Evolutionary conservation across 768 basidiomycete genomes (phyloP).

Genomic region (Paxillus rubicundulus): DNA sequence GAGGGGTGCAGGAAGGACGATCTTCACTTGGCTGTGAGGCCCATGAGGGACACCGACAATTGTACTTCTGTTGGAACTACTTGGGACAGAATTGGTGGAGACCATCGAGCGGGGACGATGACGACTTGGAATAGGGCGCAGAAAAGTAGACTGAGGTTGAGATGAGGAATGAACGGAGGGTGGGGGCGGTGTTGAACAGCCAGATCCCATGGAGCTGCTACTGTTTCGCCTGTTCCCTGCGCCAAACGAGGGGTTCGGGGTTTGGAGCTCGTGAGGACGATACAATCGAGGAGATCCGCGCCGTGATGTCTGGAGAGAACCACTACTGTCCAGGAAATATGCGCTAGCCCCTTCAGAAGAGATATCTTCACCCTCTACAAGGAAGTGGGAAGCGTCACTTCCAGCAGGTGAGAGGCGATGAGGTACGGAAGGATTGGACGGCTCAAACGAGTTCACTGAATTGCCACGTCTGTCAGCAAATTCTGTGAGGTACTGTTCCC

Average conservation of each 20-base stretch:
- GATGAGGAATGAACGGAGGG: constrained; percentile 9
- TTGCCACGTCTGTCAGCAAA: constrained; percentile 29
- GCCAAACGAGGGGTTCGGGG: constrained; percentile 2
- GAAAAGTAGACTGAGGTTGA: constrained; percentile 8
- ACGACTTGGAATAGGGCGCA: constrained; percentile 17
- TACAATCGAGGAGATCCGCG: constrained; percentile 7
- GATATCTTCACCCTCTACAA: constrained; percentile 14
- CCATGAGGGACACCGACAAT: constrained; percentile 62
- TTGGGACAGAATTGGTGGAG: constrained; percentile 34
- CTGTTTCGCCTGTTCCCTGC: constrained; percentile 3
- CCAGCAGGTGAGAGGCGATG: constrained; percentile 19
- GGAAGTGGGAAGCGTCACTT: constrained; percentile 35
- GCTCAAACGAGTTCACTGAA: constrained; percentile 24
- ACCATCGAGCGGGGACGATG: constrained; percentile 38
- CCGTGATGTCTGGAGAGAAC: not conserved
- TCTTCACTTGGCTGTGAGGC: constrained; percentile 58
- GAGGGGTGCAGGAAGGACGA: constrained; percentile 67
- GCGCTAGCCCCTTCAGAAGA: constrained; percentile 12
- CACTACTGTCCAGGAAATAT: constrained; percentile 14
- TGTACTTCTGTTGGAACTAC: constrained; percentile 36
- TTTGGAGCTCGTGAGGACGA: not conserved
- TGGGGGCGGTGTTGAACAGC: constrained; percentile 21
- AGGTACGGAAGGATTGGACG: constrained; percentile 22
- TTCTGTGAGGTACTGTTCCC: constrained; percentile 48
- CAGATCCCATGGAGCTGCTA: constrained; percentile 6